phyloP scores from a whole-genome alignment of 306 rosid species.

The Potentilla sterilis region DNA sequence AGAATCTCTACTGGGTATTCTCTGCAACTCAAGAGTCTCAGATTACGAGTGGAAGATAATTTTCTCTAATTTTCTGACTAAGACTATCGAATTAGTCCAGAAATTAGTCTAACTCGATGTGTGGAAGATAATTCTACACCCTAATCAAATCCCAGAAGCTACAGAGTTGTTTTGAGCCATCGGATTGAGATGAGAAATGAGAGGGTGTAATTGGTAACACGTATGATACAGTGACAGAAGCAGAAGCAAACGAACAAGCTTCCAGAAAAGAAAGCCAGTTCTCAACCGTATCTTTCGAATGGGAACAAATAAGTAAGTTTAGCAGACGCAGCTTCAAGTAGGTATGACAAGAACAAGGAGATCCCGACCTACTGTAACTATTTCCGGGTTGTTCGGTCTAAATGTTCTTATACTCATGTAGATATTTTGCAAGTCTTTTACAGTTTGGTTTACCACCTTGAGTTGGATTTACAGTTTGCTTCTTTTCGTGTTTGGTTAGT shows the following conservation, averaged over 20 bases:
- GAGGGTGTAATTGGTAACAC: conserved; percentile 33
- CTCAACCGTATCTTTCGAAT: conserved; percentile 28
- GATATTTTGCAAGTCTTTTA: not conserved
- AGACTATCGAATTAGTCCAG: not conserved
- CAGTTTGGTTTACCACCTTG: not conserved
- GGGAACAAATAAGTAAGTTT: conserved; percentile 12
- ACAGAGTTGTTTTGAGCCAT: conserved; percentile 24
- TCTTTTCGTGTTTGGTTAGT: not conserved
- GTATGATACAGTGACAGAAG: conserved; percentile 12
- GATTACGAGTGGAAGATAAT: not conserved
- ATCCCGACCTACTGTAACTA: conserved; percentile 9
- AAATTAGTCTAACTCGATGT: not conserved
- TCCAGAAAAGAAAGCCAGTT: conserved; percentile 14
- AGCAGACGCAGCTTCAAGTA: conserved; percentile 1
- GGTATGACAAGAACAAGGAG: conserved; percentile 6
- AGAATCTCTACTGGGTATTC: not conserved
- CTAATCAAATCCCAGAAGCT: not conserved
- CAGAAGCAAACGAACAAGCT: conserved; percentile 19
- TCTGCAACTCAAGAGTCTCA: not conserved
- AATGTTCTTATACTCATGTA: not conserved
- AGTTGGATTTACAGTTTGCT: not conserved
- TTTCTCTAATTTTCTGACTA: not conserved
- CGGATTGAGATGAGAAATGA: conserved; percentile 43
- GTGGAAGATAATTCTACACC: not conserved
- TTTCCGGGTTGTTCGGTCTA: not conserved